Conservation (phyloP, 805 yeast species). For the Candida taoyuanica region DNA sequence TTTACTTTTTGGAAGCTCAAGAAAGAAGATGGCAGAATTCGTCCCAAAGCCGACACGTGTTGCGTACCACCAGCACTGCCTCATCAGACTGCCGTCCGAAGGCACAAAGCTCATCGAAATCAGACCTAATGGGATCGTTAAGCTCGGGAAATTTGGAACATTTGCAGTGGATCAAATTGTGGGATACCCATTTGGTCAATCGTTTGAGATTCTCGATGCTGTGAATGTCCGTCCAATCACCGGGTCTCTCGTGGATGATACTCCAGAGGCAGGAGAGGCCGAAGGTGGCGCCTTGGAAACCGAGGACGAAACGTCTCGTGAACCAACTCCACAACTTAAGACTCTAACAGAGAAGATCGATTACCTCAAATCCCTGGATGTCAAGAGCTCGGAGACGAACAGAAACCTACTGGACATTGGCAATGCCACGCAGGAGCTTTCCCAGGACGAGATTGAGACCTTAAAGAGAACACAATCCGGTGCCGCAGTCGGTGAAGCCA, state of each 20-base stretch:
- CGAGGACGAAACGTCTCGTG: conserved; percentile 33
- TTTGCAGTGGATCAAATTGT: conserved; percentile 70
- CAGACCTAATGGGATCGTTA: conserved; percentile 52
- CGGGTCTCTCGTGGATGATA: conserved; percentile 32
- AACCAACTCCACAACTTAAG: conserved; percentile 28
- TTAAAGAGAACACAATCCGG: conserved; percentile 67
- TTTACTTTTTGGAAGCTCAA: too few species aligned
- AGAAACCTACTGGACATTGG: conserved; percentile 66
- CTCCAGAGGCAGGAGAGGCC: conserved; percentile 24
- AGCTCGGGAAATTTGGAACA: conserved; percentile 88
- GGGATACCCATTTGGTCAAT: conserved; percentile 82
- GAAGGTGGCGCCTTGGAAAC: conserved; percentile 19
- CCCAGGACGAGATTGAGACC: conserved; percentile 77
- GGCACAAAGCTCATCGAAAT: conserved; percentile 70
- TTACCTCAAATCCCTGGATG: conserved; percentile 28
- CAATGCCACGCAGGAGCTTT: conserved; percentile 63
- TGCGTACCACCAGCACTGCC: conserved; percentile 35
- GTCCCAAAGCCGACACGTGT: conserved; percentile 18
- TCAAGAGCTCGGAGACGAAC: conserved; percentile 52
- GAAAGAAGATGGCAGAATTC: conserved; percentile 1
- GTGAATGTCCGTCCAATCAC: conserved; percentile 44
- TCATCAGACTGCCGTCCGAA: conserved; percentile 78
- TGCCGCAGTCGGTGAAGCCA: conserved; percentile 61
- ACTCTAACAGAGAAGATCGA: conserved; percentile 25
- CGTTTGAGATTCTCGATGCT: conserved; percentile 75